These are phyloP conservation scores for Fusarium torreyae DNA, from an alignment of 2,329 filamentous ascomycete species.

Conservation along the genomic window DNA sequence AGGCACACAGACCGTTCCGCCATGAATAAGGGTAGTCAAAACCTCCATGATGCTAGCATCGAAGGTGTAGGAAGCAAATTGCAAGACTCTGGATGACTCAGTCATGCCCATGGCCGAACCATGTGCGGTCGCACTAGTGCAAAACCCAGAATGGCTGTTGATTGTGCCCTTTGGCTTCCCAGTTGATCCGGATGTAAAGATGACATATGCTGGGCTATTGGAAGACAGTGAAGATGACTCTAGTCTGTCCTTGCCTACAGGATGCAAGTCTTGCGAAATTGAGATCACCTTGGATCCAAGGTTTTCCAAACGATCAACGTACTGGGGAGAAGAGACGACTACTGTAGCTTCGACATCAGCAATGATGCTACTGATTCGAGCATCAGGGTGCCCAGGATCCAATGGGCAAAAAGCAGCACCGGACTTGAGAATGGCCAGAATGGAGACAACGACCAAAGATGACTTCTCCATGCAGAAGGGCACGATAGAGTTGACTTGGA, in stretches of 20 bases:
- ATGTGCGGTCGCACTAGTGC: constrained; percentile 18
- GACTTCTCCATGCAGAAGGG: constrained; percentile 40
- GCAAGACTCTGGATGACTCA: constrained; percentile 22
- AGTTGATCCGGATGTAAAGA: constrained; percentile 34
- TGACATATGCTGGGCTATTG: constrained; percentile 16
- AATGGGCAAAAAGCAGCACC: constrained; percentile 28
- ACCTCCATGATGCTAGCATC: constrained; percentile 51
- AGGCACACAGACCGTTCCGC: constrained; percentile 54
- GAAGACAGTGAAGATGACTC: not conserved
- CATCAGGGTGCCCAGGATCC: constrained; percentile 13
- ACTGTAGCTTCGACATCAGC: constrained; percentile 3
- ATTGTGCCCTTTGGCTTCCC: constrained; percentile 35
- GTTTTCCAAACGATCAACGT: constrained; percentile 26
- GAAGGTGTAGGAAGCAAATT: constrained; percentile 45
- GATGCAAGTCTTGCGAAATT: not conserved
- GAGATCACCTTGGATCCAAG: constrained; percentile 1
- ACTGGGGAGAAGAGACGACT: not conserved
- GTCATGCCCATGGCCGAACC: constrained; percentile 24
- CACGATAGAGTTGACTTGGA: not conserved
- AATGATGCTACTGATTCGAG: constrained; percentile 17
- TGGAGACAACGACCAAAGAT: constrained; percentile 2
- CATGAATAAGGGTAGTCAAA: constrained; percentile 36
- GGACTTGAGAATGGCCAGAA: constrained; percentile 23
- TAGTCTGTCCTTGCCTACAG: too few species aligned
- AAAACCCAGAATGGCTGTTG: constrained; percentile 27